A percentile compares a stretch with the other conserved stretches of the same genome.
Evolutionary conservation across 768 basidiomycete species (phyloP).

Genomic region (Pisolithus tinctorius): DNA sequence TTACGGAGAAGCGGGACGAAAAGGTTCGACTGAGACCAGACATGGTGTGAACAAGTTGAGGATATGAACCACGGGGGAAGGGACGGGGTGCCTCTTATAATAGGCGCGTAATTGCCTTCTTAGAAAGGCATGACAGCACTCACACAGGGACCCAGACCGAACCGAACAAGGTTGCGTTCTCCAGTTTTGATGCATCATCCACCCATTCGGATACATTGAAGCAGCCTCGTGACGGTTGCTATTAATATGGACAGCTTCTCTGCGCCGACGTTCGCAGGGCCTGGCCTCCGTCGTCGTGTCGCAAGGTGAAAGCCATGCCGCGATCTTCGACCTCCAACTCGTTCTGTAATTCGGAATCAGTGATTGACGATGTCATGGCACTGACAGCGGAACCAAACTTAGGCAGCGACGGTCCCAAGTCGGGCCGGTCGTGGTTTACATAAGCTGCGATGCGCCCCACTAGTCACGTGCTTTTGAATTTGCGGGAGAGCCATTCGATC

Average conservation of each 20-base stretch:
- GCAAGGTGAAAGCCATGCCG: too few relatives aligned
- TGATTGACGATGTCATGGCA: too few relatives aligned
- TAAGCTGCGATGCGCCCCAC: not conserved
- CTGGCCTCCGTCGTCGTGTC: too few relatives aligned
- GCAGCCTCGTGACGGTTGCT: not conserved
- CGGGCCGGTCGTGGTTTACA: too few relatives aligned
- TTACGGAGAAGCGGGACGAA: conserved; percentile 25
- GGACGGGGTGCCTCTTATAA: conserved; percentile 20
- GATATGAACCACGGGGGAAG: not conserved
- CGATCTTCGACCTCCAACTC: too few relatives aligned
- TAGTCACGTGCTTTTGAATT: conserved; percentile 3
- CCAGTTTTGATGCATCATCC: not conserved
- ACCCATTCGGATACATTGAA: not conserved
- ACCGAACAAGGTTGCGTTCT: conserved; percentile 15
- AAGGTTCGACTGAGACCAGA: conserved; percentile 23
- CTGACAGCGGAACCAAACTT: too few relatives aligned
- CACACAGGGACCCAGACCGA: conserved; percentile 5
- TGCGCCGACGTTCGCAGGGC: too few relatives aligned
- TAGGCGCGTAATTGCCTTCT: conserved; percentile 7
- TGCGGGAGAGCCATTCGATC: not conserved
- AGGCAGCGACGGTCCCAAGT: too few relatives aligned
- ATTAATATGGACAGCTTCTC: too few relatives aligned
- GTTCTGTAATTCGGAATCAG: too few relatives aligned
- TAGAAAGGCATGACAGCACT: conserved; percentile 10
- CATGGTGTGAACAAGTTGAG: conserved; percentile 12